A percentile compares a stretch with the other conserved stretches of the same genome.
These are phyloP conservation scores for Albifimbria verrucaria DNA, from an alignment of 2,329 filamentous ascomycete species.

Conservation along the genomic window DNA sequence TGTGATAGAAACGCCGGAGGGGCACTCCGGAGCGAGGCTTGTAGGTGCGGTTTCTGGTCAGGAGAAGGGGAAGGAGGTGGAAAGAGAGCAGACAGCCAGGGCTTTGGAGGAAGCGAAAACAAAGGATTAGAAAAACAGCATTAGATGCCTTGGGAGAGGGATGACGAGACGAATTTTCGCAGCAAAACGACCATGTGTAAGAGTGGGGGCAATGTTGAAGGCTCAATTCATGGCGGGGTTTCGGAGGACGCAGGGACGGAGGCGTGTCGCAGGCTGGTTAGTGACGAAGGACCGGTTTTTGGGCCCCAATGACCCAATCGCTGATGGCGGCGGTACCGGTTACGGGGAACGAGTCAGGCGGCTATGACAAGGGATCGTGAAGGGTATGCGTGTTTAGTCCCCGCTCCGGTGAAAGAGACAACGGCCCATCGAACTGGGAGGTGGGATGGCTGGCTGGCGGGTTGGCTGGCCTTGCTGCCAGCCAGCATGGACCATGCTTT, in stretches of 20 bases:
- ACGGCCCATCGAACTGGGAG: too few relatives aligned
- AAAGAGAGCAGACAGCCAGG: neutral
- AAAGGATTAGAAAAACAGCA: neutral
- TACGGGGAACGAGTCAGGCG: neutral
- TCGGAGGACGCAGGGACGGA: neutral
- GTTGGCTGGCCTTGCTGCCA: too few relatives aligned
- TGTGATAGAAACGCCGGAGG: slow-evolving; percentile 18
- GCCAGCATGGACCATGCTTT: too few relatives aligned
- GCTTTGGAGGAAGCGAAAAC: neutral
- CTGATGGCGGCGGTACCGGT: neutral
- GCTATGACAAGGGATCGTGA: neutral
- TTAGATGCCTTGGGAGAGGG: slow-evolving; percentile 12
- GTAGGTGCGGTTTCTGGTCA: too few relatives aligned
- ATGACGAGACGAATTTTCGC: slow-evolving; percentile 27
- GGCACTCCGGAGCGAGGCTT: neutral
- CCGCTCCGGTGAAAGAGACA: neutral
- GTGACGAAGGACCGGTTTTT: neutral
- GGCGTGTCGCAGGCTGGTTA: neutral
- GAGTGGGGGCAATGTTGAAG: slow-evolving; percentile 18
- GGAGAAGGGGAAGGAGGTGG: neutral
- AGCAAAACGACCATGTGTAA: slow-evolving; percentile 20
- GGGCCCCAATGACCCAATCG: neutral
- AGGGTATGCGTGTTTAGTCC: neutral
- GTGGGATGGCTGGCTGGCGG: too few relatives aligned
- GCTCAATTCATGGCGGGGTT: slow-evolving; percentile 13